These are phyloP conservation scores for Oehlia diaphana DNA, from an alignment of 192 early-diverging fungal genomes.

Conservation along the genomic window DNA sequence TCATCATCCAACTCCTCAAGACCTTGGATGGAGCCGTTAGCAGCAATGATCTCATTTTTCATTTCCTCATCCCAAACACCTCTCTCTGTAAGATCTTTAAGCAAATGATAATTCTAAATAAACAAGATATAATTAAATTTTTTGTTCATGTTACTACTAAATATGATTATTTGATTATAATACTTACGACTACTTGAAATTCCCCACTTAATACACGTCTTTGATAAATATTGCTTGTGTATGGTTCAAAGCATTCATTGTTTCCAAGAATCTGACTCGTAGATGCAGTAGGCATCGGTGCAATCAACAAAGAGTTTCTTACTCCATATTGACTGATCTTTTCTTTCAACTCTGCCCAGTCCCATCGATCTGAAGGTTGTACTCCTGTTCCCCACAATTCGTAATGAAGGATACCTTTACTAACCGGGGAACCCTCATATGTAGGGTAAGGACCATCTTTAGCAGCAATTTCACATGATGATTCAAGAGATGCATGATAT, in stretches of 20 bases:
- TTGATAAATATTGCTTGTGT: slow-evolving; percentile 93
- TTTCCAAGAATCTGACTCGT: slow-evolving; percentile 96
- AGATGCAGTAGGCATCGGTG: slow-evolving; percentile 97
- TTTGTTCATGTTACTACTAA: too few species aligned
- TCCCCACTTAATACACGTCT: slow-evolving; percentile 94
- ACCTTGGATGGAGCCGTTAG: slow-evolving; percentile 84
- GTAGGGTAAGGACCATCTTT: slow-evolving; percentile 80
- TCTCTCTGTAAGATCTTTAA: too few species aligned
- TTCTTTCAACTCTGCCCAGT: slow-evolving; percentile 83
- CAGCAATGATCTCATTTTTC: slow-evolving; percentile 94
- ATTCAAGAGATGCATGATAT: slow-evolving; percentile 90
- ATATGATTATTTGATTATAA: too few species aligned
- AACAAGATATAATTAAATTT: too few species aligned
- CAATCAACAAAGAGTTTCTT: slow-evolving; percentile 93
- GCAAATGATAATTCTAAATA: too few species aligned
- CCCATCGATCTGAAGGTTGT: slow-evolving; percentile 78
- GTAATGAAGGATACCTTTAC: slow-evolving; percentile 87
- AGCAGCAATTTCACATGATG: slow-evolving; percentile 88
- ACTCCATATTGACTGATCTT: slow-evolving; percentile 81
- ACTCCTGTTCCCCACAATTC: slow-evolving; percentile 83
- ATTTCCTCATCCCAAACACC: slow-evolving; percentile 66
- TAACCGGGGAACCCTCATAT: slow-evolving; percentile 83
- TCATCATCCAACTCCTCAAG: slow-evolving; percentile 77
- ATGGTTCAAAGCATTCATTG: slow-evolving; percentile 97
- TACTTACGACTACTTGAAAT: slow-evolving; percentile 84